Evolutionary conservation across 352 stramenopile genomes (phyloP).

Genomic region (Vaucheria bursata): DNA sequence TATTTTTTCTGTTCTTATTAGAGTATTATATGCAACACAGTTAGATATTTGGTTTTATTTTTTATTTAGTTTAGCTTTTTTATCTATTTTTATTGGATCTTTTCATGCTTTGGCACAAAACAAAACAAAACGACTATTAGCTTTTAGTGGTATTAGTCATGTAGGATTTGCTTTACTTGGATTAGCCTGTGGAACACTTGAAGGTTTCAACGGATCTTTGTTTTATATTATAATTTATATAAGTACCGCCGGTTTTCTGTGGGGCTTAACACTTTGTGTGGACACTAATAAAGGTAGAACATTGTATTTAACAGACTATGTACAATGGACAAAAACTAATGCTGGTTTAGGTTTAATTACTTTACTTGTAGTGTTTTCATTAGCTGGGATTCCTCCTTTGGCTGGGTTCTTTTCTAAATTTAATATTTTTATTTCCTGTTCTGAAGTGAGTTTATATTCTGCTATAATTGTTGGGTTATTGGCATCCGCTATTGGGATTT

Average conservation of each 20-base stretch:
- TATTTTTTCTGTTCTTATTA: too few relatives aligned
- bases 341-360: background rate
- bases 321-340: constrained; percentile 6
- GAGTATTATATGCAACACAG: too few relatives aligned
- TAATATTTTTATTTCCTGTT: background rate
- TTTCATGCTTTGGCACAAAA: background rate
- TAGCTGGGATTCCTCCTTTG: constrained; percentile 1
- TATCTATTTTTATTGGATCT: constrained; percentile 6
- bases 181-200: background rate
- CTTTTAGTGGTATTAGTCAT: constrained; percentile 8
- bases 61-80: too few relatives aligned
- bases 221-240: constrained; percentile 9
- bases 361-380: constrained; percentile 1
- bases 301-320: constrained; percentile 5
- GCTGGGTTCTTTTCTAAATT: constrained; percentile 10
- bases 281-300: background rate
- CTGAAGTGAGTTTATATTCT: background rate
- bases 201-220: background rate
- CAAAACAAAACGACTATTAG: constrained; percentile 8
- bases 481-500: background rate
- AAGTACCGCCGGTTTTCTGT: background rate
- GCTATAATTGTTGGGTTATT: background rate
- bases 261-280: background rate
- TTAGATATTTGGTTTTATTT: too few relatives aligned
- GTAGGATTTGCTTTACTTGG: background rate